These are phyloP conservation scores for Penicillium crustosum DNA, from an alignment of 2,329 filamentous ascomycete genomes.

Conservation along the genomic window DNA sequence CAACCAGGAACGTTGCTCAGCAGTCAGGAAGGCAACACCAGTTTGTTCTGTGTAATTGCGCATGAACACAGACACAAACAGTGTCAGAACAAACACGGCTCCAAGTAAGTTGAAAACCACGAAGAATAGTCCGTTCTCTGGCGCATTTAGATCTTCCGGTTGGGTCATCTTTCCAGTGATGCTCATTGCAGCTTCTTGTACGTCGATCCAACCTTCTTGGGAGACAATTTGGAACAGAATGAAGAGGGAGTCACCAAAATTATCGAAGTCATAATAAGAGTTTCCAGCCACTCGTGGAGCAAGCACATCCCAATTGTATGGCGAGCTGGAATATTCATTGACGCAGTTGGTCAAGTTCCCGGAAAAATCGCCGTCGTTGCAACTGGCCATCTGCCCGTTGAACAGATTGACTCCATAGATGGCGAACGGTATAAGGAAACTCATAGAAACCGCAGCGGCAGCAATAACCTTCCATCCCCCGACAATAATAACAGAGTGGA, in stretches of 20 bases:
- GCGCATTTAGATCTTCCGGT: constrained; percentile 65
- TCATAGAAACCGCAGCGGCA: constrained; percentile 88
- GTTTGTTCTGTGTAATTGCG: constrained; percentile 99
- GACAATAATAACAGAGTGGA: constrained; percentile 92
- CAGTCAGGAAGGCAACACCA: constrained; percentile 90
- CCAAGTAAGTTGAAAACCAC: constrained; percentile 94
- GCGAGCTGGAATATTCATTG: constrained; percentile 74
- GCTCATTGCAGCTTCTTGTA: constrained; percentile 79
- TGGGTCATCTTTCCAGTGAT: constrained; percentile 77
- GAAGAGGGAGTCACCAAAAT: constrained; percentile 90
- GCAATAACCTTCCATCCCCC: constrained; percentile 93
- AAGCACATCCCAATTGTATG: constrained; percentile 81
- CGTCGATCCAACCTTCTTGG: constrained; percentile 95
- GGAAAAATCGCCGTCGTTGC: constrained; percentile 70
- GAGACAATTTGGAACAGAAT: constrained; percentile 98
- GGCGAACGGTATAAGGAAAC: constrained; percentile 91
- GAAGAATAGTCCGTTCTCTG: constrained; percentile 92
- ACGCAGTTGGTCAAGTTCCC: constrained; percentile 68
- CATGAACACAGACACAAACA: constrained; percentile 99
- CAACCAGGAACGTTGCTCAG: constrained; percentile 95
- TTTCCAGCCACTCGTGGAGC: constrained; percentile 80
- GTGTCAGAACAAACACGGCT: constrained; percentile 91
- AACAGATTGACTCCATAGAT: constrained; percentile 95
- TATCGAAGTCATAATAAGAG: constrained; percentile 86
- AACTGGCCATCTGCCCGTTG: constrained; percentile 73